Evolutionary conservation across 306 rosid species (phyloP).

Genomic region (Quercus agrifolia): DNA sequence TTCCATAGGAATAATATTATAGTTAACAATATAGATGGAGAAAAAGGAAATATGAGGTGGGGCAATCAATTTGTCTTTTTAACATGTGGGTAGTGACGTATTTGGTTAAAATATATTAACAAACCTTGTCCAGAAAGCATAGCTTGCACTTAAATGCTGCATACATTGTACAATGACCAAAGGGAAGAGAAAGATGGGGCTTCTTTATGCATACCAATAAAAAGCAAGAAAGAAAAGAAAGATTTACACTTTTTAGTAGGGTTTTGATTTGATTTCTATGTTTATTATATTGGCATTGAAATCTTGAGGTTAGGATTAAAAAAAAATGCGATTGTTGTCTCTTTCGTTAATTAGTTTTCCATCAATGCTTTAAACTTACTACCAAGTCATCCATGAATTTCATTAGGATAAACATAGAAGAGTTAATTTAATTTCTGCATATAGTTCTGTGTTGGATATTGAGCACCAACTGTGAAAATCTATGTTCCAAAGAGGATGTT

Average conservation of each 20-base stretch:
- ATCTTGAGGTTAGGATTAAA: background rate
- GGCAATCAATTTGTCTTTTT: background rate
- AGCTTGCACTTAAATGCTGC: background rate
- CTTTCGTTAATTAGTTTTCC: background rate
- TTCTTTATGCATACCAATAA: background rate
- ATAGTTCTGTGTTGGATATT: background rate
- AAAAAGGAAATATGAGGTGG: background rate
- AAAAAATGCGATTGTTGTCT: background rate
- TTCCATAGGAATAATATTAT: background rate
- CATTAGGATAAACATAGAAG: background rate
- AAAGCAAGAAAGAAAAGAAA: background rate
- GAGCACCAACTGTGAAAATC: background rate
- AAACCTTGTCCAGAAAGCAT: background rate
- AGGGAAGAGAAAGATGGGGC: background rate
- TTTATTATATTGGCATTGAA: background rate
- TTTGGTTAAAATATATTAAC: background rate
- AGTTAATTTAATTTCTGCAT: background rate
- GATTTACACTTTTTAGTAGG: background rate
- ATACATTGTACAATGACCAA: background rate
- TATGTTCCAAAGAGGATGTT: background rate
- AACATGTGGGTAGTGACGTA: background rate
- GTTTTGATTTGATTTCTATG: background rate
- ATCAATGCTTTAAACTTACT: background rate
- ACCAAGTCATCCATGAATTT: background rate
- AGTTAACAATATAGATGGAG: background rate